These are phyloP conservation scores for Nannochloris sp. DNA, from an alignment of 139 green algal species.

Conservation along the genomic window DNA sequence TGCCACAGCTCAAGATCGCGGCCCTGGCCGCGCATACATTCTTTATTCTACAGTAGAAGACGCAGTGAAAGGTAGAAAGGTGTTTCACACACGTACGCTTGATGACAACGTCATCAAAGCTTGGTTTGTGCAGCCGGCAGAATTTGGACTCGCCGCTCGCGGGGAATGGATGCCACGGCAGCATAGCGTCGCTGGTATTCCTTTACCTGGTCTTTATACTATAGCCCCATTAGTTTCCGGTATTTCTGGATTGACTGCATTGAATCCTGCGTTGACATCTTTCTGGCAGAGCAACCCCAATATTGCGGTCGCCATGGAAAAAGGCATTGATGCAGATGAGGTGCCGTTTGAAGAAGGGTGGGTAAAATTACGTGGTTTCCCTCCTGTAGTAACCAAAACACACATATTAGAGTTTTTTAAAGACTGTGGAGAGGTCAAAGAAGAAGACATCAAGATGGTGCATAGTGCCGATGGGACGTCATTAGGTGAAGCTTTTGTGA, in stretches of 20 bases:
- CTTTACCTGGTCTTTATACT: constrained; percentile 30
- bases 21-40: constrained; percentile 57
- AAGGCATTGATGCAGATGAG: constrained; percentile 31
- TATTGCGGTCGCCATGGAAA: constrained; percentile 23
- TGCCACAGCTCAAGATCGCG: constrained; percentile 12
- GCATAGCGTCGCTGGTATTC: constrained; percentile 19
- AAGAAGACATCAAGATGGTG: constrained; percentile 36
- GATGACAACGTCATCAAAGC: constrained; percentile 64
- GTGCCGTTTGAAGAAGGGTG: constrained; percentile 47
- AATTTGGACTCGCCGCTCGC: constrained; percentile 46
- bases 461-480: constrained; percentile 27
- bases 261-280: constrained; percentile 32
- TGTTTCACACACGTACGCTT: constrained; percentile 61
- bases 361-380: constrained; percentile 43
- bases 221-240: constrained; percentile 20
- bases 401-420: constrained; percentile 38
- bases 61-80: constrained; percentile 28
- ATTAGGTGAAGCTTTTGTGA: constrained; percentile 41
- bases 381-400: constrained; percentile 28
- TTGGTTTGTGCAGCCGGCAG: constrained; percentile 39
- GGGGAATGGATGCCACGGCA: constrained; percentile 54
- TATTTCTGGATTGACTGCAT: constrained; percentile 33
- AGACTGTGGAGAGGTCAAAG: constrained; percentile 21
- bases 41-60: constrained; percentile 42
- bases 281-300: constrained; percentile 31